Percentiles rank a stretch among this genome's conserved stretches.
phyloP scores from a whole-genome alignment of 257 asterid species.

The Jacaranda copaia region DNA sequence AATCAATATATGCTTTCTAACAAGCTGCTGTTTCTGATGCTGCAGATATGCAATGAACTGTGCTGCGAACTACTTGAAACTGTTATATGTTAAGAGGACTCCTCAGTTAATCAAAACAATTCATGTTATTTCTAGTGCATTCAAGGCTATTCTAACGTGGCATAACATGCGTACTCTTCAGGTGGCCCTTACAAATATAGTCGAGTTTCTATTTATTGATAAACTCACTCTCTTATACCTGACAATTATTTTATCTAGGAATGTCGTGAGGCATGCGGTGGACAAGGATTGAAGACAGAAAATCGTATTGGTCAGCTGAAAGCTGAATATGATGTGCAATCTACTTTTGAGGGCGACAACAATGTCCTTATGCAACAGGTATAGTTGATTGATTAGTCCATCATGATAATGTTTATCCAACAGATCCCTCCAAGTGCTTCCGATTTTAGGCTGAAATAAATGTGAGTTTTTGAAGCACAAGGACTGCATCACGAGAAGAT shows the following conservation, averaged over 20 bases:
- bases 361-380: conserved; percentile 99
- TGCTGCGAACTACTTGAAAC: conserved; percentile 77
- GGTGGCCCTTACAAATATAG: conserved; percentile 48
- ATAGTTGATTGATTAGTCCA: conserved; percentile 1
- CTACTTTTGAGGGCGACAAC: conserved; percentile 99
- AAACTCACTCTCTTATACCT: conserved; percentile 35
- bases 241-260: conserved; percentile 55
- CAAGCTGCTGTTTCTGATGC: conserved; percentile 27
- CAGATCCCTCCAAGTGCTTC: not conserved
- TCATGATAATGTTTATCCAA: not conserved
- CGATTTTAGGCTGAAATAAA: not conserved
- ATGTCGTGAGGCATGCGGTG: conserved; percentile 99
- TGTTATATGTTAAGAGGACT: conserved; percentile 71
- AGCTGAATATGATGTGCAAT: conserved; percentile 92
- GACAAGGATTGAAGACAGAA: conserved; percentile 95
- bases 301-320: conserved; percentile 92
- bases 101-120: conserved; percentile 80
- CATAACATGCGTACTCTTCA: conserved; percentile 98
- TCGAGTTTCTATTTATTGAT: conserved; percentile 4
- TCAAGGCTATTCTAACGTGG: conserved; percentile 90
- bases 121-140: conserved; percentile 92
- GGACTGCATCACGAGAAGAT: not conserved
- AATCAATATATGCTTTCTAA: not conserved
- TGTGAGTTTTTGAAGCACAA: not conserved
- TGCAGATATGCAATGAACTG: conserved; percentile 93